Evolutionary conservation across 768 basidiomycete species (phyloP).

Genomic region (Hericium alpestre): DNA sequence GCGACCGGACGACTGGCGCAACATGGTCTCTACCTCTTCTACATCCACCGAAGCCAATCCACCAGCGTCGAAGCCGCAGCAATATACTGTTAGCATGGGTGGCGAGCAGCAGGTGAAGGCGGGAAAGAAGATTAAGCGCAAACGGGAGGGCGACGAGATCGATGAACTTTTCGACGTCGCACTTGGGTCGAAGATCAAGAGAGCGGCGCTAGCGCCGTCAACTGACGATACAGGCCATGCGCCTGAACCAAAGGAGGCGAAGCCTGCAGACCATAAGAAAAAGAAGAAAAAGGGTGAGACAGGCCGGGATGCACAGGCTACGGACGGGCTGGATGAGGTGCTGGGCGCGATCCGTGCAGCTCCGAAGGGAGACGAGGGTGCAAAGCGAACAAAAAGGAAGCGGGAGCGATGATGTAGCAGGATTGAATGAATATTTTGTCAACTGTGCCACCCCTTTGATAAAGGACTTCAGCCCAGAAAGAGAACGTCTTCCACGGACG

Average conservation of each 20-base stretch:
- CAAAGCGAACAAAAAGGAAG: too few relatives aligned
- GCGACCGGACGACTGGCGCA: slow-evolving; percentile 78
- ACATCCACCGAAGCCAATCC: background rate
- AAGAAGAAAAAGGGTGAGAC: background rate
- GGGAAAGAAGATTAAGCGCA: slow-evolving; percentile 24
- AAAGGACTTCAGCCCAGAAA: too few relatives aligned
- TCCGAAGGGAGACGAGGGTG: slow-evolving; percentile 31
- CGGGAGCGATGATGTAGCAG: too few relatives aligned
- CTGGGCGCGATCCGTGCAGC: slow-evolving; percentile 51
- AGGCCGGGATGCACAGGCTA: slow-evolving; percentile 15
- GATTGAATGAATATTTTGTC: too few relatives aligned
- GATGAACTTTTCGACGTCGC: slow-evolving; percentile 56
- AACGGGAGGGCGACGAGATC: slow-evolving; percentile 59
- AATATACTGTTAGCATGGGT: background rate
- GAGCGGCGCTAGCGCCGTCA: slow-evolving; percentile 30
- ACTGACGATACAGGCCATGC: background rate
- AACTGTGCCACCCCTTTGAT: too few relatives aligned
- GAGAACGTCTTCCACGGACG: too few relatives aligned
- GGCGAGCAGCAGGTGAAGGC: slow-evolving; percentile 9
- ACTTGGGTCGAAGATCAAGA: slow-evolving; percentile 51
- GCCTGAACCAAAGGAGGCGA: background rate
- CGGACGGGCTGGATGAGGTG: slow-evolving; percentile 33
- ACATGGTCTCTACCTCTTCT: slow-evolving; percentile 37
- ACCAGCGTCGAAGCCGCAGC: background rate
- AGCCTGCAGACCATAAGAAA: background rate